These are phyloP conservation scores for Dacryopinax primogenitus DNA, from an alignment of 768 basidiomycete species.

Conservation along the genomic window DNA sequence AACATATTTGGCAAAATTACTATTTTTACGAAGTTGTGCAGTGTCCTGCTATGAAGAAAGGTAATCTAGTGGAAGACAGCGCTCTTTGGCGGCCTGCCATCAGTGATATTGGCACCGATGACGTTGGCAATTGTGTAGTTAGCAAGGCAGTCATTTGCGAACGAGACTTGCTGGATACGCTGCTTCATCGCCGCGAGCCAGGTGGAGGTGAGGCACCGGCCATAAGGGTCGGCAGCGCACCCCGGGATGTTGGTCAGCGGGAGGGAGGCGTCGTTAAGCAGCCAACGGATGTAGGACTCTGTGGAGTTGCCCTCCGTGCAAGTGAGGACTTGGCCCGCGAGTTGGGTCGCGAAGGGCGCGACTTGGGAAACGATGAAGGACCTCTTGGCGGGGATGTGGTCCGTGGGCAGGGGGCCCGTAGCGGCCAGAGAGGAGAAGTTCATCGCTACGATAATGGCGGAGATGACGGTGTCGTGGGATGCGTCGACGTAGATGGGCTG, in stretches of 20 bases:
- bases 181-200: constrained; percentile 61
- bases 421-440: constrained; percentile 64
- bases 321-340: constrained; percentile 47
- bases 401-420: constrained; percentile 62
- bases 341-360: constrained; percentile 76
- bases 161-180: constrained; percentile 54
- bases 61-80: constrained; percentile 7
- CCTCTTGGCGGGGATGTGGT: constrained; percentile 49
- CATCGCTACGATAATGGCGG: constrained; percentile 64
- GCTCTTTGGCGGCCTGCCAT: constrained; percentile 26
- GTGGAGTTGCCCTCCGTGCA: constrained; percentile 37
- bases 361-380: constrained; percentile 64
- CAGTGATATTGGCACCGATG: constrained; percentile 30
- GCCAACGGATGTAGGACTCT: constrained; percentile 56
- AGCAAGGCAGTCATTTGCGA: constrained; percentile 53
- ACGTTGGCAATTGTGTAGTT: constrained; percentile 34
- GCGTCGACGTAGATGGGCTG: constrained; percentile 30
- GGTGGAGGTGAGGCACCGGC: constrained; percentile 59
- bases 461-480: constrained; percentile 23
- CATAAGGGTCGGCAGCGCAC: constrained; percentile 58
- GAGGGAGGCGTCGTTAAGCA: constrained; percentile 78
- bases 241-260: constrained; percentile 67
- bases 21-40: too few species aligned
- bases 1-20: background rate
- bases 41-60: too few species aligned